Conservation (phyloP, 2,329 filamentous ascomycete genomes). For the Pezicula radicicola region DNA sequence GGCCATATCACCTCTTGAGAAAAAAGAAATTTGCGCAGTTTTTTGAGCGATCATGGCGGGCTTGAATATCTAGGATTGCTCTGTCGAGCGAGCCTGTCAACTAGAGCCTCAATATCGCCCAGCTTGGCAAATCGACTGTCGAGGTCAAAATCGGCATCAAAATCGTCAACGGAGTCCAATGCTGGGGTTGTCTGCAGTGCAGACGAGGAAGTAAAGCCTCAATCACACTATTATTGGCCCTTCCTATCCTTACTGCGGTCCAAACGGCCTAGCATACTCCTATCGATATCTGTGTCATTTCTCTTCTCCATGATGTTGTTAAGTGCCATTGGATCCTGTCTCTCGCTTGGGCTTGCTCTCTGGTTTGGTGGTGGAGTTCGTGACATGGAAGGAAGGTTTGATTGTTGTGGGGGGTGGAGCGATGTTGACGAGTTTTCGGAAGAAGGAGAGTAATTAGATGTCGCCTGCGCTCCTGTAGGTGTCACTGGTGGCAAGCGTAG, state of each 20-base stretch:
- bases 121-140: neutral
- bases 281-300: constrained; percentile 27
- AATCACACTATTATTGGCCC: constrained; percentile 11
- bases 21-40: neutral
- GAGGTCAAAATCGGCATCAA: neutral
- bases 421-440: constrained; percentile 24
- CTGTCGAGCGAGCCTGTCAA: too few species aligned
- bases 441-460: constrained; percentile 26
- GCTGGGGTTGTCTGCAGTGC: neutral
- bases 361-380: constrained; percentile 23
- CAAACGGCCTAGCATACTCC: constrained; percentile 27
- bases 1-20: neutral
- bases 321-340: constrained; percentile 29
- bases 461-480: constrained; percentile 16
- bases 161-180: neutral
- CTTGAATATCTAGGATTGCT: too few species aligned
- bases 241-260: constrained; percentile 14
- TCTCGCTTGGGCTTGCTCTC: constrained; percentile 24
- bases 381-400: constrained; percentile 21
- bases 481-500: constrained; percentile 30
- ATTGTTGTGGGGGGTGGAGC: constrained; percentile 19
- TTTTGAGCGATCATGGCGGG: neutral
- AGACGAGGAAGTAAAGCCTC: neutral
- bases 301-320: constrained; percentile 29
- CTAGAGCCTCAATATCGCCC: neutral